These are phyloP conservation scores for Ustilago lituana DNA, from an alignment of 1,284 basidiomycete genomes.

Conservation along the genomic window DNA sequence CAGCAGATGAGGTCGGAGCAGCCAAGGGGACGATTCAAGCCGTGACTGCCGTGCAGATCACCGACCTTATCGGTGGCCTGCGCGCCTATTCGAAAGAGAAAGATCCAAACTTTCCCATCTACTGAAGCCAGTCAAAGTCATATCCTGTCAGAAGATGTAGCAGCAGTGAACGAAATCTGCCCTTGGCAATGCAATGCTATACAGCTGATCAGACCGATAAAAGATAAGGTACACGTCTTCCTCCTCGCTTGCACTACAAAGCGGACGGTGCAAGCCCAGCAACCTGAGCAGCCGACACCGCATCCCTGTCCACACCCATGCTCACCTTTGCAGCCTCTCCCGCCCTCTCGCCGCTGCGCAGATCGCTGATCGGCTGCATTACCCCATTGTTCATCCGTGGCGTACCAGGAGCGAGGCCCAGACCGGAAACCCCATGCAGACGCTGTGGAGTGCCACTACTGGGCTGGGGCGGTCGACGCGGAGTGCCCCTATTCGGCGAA, in stretches of 20 bases:
- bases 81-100: slow-evolving; percentile 42
- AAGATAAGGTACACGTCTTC: no score
- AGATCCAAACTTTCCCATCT: slow-evolving; percentile 51
- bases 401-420: slow-evolving; percentile 19
- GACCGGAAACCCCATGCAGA: slow-evolving; percentile 11
- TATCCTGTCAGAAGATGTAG: no score
- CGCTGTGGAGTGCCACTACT: slow-evolving; percentile 13
- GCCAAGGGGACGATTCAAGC: slow-evolving; percentile 76
- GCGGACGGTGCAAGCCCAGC: slow-evolving; percentile 36
- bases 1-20: not conserved
- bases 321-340: not conserved
- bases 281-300: slow-evolving; percentile 19
- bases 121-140: no score
- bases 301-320: not conserved
- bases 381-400: slow-evolving; percentile 4
- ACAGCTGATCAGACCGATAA: no score
- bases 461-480: slow-evolving; percentile 9
- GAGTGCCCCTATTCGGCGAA: slow-evolving; percentile 18
- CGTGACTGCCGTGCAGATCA: slow-evolving; percentile 74
- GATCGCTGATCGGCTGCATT: slow-evolving; percentile 1
- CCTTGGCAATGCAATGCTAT: not conserved
- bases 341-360: no score
- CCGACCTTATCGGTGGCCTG: slow-evolving; percentile 53
- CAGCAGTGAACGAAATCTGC: not conserved
- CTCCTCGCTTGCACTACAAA: slow-evolving; percentile 2